phyloP scores from a whole-genome alignment of 768 basidiomycete species.

The Kwoniella sp. region DNA sequence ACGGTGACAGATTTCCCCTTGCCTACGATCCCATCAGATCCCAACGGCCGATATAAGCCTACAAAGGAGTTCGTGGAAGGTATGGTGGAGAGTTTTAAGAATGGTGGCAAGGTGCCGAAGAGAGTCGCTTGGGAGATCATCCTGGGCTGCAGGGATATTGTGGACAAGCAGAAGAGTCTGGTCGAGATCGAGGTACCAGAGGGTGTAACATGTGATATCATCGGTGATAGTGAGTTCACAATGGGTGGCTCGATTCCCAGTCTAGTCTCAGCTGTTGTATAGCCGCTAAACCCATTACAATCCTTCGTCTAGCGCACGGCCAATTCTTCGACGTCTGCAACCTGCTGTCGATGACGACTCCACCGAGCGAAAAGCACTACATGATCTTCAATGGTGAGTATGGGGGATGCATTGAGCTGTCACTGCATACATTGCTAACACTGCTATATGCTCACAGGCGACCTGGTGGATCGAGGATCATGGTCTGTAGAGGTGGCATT shows the following conservation, averaged over 20 bases:
- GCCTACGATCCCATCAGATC: conserved; percentile 69
- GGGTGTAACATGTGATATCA: conserved; percentile 83
- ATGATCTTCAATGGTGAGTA: conserved; percentile 54
- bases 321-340: conserved; percentile 95
- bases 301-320: conserved; percentile 60
- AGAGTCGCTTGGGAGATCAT: conserved; percentile 96
- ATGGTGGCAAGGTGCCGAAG: conserved; percentile 85
- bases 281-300: too few species aligned
- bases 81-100: conserved; percentile 92
- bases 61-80: conserved; percentile 74
- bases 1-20: conserved; percentile 63
- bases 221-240: conserved; percentile 76
- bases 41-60: conserved; percentile 62
- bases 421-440: background rate
- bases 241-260: too few species aligned
- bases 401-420: background rate
- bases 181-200: conserved; percentile 74
- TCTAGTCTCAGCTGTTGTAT: too few species aligned
- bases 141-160: conserved; percentile 75
- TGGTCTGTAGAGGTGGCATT: conserved; percentile 66
- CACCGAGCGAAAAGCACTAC: conserved; percentile 78
- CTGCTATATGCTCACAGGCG: conserved; percentile 50
- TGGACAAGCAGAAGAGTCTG: conserved; percentile 76
- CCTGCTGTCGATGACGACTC: conserved; percentile 79
- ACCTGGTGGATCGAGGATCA: conserved; percentile 80